These are phyloP conservation scores for Alternaria consortialis DNA, from an alignment of 2,329 filamentous ascomycete species.

Conservation along the genomic window DNA sequence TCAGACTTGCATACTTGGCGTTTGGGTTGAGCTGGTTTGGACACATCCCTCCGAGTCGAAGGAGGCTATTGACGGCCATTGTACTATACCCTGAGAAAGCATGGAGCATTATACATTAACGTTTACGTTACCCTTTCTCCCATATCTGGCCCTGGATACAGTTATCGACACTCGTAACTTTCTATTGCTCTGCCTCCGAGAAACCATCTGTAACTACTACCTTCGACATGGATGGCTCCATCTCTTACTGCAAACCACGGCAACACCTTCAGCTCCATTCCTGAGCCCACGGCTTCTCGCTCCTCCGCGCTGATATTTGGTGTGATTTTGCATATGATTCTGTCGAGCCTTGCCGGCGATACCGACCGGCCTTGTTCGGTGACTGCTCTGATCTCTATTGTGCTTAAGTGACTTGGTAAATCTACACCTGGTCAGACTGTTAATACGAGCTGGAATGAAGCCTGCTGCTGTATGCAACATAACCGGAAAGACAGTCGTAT, in stretches of 20 bases:
- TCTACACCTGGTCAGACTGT: conserved; percentile 13
- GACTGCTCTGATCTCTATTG: conserved; percentile 26
- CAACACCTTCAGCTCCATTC: conserved; percentile 20
- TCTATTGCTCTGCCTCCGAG: conserved; percentile 47
- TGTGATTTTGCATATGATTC: conserved; percentile 30
- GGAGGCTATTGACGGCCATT: conserved; percentile 9
- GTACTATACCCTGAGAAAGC: conserved; percentile 27
- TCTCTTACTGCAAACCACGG: conserved; percentile 44
- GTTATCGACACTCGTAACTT: conserved; percentile 46
- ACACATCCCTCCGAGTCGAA: conserved; percentile 13
- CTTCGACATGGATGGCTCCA: conserved; percentile 43
- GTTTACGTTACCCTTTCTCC: not conserved
- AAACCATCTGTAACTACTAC: conserved; percentile 36
- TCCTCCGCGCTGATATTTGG: conserved; percentile 27
- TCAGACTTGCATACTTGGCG: conserved; percentile 39
- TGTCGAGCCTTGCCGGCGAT: conserved; percentile 26
- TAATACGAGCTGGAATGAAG: not conserved
- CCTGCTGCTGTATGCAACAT: not conserved
- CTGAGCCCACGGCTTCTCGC: conserved; percentile 13
- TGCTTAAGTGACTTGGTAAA: conserved; percentile 21
- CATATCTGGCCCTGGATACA: not conserved
- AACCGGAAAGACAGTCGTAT: conserved; percentile 23
- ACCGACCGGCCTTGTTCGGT: conserved; percentile 21
- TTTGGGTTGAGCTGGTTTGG: conserved; percentile 30
- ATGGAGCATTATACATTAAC: conserved; percentile 8